Evolutionary conservation across 1,139 yeast species (phyloP), one percentile per base, ranked within the genome.

Genomic region (Saccharomyces hybrid): DNA sequence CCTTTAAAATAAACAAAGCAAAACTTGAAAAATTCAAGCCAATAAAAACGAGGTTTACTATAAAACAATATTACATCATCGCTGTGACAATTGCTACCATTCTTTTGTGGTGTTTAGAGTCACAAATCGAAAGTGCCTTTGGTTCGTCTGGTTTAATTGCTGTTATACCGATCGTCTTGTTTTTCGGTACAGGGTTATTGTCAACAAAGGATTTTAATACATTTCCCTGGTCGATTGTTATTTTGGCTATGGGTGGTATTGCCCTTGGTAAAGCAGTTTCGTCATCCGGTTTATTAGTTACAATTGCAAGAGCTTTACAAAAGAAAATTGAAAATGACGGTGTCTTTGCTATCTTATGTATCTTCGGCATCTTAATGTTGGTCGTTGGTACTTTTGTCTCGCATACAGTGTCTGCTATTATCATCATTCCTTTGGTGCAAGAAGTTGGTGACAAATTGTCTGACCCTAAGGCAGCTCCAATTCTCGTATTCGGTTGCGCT

Each of bases 211-310:
- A 84, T 66, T 78, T 85, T 62, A 84, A 84, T 66, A 81, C 81
- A 59, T 84, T 84, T 69, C 88, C 89, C 4, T 85, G 91, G 91
- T 81, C 84, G 47, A 84, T 84, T 64, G 88, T 84, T 23, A 78
- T 84, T 5, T 74, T 85, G 58, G 90, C 90, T 2, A 84, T 84
- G 89, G 91, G 91, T 52, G 89, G 90, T 63, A 79, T 86, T 47
- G 86, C 89, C 1, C 73, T 85, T 53, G 90, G 91, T 63, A 82
- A 82, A 59, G 88, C 88, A 1, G 89, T 85, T 13, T 79, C 86
- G 0, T 81, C 86, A 2, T 83, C 88, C 1, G 91, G 91, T 1
- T 73, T 85, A 58, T 73, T 85, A 56, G 74, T 80, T 1, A 82
- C 87, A 0, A 83, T 85, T 58, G 89, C 90, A 0, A 66, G 73